Evolutionary conservation across 345 rosid genomes (phyloP).

Genomic region (Geranium brycei): DNA sequence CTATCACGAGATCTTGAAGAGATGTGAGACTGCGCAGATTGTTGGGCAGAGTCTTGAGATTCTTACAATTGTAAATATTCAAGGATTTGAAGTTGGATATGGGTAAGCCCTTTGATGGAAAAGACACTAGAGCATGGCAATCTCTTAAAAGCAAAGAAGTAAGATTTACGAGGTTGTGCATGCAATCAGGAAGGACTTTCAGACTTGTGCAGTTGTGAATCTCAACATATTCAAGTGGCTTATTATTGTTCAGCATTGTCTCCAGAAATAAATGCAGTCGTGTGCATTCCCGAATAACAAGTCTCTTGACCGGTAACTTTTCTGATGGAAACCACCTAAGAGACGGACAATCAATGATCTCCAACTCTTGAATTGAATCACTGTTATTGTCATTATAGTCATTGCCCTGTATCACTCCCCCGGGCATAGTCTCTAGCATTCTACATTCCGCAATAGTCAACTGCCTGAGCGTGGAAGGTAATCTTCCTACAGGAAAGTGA

Average conservation of each 20-base stretch:
- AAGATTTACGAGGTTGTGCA: constrained; percentile 8
- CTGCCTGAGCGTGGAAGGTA: background rate
- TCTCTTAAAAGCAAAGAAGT: constrained; percentile 4
- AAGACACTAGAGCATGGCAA: constrained; percentile 10
- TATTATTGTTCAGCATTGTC: constrained; percentile 4
- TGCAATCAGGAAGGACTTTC: background rate
- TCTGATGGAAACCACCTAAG: constrained; percentile 7
- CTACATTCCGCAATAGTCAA: background rate
- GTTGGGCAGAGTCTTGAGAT: constrained; percentile 15
- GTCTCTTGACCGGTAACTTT: constrained; percentile 7
- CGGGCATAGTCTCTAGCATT: background rate
- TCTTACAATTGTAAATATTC: constrained; percentile 6
- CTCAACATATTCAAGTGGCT: constrained; percentile 7
- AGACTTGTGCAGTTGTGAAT: constrained; percentile 2
- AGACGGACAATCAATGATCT: constrained; percentile 14
- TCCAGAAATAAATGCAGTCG: constrained; percentile 7
- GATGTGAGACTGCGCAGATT: constrained; percentile 13
- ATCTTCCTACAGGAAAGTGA: background rate
- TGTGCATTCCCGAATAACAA: constrained; percentile 2
- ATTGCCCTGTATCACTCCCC: background rate
- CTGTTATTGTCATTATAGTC: background rate
- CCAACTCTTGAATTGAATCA: background rate
- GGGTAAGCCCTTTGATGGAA: constrained; percentile 13
- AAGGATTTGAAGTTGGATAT: constrained; percentile 5
- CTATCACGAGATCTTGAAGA: constrained; percentile 8